phyloP scores from a whole-genome alignment of 352 stramenopile genomes.

The Phytopythium litorale region DNA sequence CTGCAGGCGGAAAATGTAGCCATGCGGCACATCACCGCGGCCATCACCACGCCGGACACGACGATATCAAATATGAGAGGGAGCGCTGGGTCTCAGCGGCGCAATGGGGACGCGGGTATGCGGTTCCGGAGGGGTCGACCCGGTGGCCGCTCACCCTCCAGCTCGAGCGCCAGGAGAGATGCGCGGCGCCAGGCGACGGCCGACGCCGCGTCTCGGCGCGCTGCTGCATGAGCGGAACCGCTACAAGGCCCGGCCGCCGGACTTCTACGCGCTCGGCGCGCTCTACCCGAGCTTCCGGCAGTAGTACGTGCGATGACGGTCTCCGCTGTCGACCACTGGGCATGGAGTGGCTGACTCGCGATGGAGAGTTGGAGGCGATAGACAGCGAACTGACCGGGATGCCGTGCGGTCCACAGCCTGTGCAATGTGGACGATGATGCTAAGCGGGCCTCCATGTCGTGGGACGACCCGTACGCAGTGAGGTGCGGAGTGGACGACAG shows the following conservation, averaged over 20 bases:
- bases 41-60: conserved; percentile 16
- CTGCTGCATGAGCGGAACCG: conserved; percentile 69
- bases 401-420: conserved; percentile 26
- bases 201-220: conserved; percentile 60
- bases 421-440: conserved; percentile 56
- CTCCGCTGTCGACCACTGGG: background rate
- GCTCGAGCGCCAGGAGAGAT: conserved; percentile 10
- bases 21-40: conserved; percentile 33
- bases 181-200: conserved; percentile 43
- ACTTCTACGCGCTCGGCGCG: conserved; percentile 75
- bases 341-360: background rate
- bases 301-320: conserved; percentile 39
- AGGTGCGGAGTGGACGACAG: conserved; percentile 24
- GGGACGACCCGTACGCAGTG: conserved; percentile 73
- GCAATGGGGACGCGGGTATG: conserved; percentile 10
- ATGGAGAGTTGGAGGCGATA: background rate
- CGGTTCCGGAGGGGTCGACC: conserved; percentile 10
- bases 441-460: conserved; percentile 55
- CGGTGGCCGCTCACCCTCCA: background rate
- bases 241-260: conserved; percentile 58
- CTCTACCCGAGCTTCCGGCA: conserved; percentile 54
- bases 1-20: conserved; percentile 39
- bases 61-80: conserved; percentile 9
- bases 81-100: conserved; percentile 11
- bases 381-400: background rate